phyloP scores from a whole-genome alignment of 192 early-diverging fungal genomes.

The Jimgerdemannia lactiflua region DNA sequence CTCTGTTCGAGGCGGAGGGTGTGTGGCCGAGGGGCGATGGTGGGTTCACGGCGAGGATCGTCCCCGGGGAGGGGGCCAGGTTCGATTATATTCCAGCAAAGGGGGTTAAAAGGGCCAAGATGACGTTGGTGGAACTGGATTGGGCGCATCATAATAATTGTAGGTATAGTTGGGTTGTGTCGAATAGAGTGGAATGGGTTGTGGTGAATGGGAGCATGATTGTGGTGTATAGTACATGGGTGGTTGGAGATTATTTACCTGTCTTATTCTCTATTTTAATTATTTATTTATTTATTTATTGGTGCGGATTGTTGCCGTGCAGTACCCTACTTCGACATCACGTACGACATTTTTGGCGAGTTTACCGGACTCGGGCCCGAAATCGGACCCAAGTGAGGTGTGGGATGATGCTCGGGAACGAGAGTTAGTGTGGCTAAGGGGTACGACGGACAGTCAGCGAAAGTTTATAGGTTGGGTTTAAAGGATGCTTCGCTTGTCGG shows the following conservation, averaged over 20 bases:
- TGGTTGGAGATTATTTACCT: background rate
- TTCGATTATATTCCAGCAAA: constrained; percentile 11
- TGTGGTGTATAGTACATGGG: no score
- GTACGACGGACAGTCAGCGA: no score
- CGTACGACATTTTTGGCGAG: constrained; percentile 19
- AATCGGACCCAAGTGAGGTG: background rate
- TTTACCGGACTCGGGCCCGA: constrained; percentile 3
- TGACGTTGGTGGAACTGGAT: constrained; percentile 13
- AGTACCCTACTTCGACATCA: constrained; percentile 34
- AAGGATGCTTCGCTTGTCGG: no score
- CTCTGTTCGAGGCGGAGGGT: background rate
- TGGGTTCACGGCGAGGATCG: background rate
- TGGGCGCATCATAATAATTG: constrained; percentile 33
- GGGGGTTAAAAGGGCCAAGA: background rate
- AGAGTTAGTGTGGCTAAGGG: no score
- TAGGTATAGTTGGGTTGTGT: constrained; percentile 3
- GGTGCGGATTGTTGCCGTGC: no score
- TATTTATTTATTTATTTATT: no score
- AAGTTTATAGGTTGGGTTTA: no score
- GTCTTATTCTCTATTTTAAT: constrained; percentile 1
- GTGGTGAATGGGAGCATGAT: background rate
- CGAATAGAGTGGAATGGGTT: background rate
- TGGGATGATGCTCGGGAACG: no score
- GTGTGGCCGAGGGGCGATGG: constrained; percentile 17
- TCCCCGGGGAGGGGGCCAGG: constrained; percentile 19